A percentile compares a stretch with the other conserved stretches of the same genome.
phyloP scores from a whole-genome alignment of 176 grass and related monocot species.

The Triticum dicoccoides region DNA sequence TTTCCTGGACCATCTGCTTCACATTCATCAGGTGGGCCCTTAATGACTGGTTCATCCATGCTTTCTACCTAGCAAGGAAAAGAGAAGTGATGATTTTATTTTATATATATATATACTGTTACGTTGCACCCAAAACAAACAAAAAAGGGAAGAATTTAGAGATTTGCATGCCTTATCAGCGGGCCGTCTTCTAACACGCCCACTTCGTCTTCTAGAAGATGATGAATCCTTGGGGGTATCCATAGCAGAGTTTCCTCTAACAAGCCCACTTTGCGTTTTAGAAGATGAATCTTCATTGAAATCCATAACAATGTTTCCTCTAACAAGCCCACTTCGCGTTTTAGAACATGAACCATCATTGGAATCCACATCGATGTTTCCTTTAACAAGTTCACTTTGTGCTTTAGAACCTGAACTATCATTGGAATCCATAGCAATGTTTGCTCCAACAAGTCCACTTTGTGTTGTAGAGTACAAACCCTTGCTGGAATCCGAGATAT shows the following conservation, averaged over 20 bases:
- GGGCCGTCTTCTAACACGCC: constrained; percentile 12
- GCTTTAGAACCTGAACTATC: constrained; percentile 17
- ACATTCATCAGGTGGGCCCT: constrained; percentile 13
- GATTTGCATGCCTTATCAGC: constrained; percentile 17
- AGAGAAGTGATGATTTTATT: not conserved
- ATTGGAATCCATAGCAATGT: not conserved
- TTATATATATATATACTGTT: not conserved
- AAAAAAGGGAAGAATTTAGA: not conserved
- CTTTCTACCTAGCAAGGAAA: constrained; percentile 26
- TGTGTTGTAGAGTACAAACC: not conserved
- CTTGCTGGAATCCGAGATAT: not conserved
- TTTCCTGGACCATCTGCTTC: constrained; percentile 30
- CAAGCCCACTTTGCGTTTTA: constrained; percentile 15
- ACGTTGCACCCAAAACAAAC: not conserved
- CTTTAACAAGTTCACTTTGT: constrained; percentile 16
- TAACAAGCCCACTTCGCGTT: constrained; percentile 6
- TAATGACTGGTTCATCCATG: constrained; percentile 10
- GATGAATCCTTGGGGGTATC: not conserved
- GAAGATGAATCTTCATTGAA: constrained; percentile 2
- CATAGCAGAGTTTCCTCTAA: not conserved
- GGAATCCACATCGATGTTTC: not conserved
- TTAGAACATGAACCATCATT: constrained; percentile 1
- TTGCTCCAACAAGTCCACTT: constrained; percentile 22
- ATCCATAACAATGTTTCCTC: not conserved
- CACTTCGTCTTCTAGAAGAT: constrained; percentile 12